Base-by-base conservation (phyloP, 139 green algal species). In the Coccomyxa sp. region DNA sequence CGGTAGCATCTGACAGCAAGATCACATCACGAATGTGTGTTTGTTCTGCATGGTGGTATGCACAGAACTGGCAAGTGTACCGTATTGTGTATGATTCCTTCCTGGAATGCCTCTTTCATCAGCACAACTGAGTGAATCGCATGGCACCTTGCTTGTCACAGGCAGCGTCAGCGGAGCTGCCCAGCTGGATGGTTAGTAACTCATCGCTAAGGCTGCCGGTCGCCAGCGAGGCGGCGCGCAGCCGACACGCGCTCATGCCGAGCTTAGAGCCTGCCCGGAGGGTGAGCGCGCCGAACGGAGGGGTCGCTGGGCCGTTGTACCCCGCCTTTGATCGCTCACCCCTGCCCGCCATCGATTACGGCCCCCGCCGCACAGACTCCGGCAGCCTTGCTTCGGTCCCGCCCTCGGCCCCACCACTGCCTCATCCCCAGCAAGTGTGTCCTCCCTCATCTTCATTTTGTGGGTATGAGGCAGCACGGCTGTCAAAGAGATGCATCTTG, bases 221-320 rank as follows among this genome's bases (percentile, higher is more conserved):
- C 13, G 85, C 81, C 30, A 83, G 77, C 32, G 25, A 83, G 30
- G 85, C 67, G 58, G 81, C 85, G 12, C 77, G 60, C 17, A 45
- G 14, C 27, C 58, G 86, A 27, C 91, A 94, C 83, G 79, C 89
- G 58, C 86, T 94, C 21, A 89, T 93, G 71, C 63, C 85, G 0
- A 30, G 60, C 18, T 58, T 78, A 74, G 21, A 27, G 58, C 12
- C 58, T n/a, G 68, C 31, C 1, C 28, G 14, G 16, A 21, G 58
- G 25, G 16, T 80, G 38, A 51, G 38, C 32, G 82, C 84, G 31
- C 32, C 76, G 25, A 31, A 51, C 0, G 21, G 30, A 32, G 31
- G 12, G 14, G 25, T 32, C 25, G 15, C 30, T 17, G 60, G 83
- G 80, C 81, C 85, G 0, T 45, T 88, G 18, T 93, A 94, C 84